Evolutionary conservation across 1,139 yeast species (phyloP), one percentile per base, ranked within the genome.

Genomic region (Candida tetrigidarum): DNA sequence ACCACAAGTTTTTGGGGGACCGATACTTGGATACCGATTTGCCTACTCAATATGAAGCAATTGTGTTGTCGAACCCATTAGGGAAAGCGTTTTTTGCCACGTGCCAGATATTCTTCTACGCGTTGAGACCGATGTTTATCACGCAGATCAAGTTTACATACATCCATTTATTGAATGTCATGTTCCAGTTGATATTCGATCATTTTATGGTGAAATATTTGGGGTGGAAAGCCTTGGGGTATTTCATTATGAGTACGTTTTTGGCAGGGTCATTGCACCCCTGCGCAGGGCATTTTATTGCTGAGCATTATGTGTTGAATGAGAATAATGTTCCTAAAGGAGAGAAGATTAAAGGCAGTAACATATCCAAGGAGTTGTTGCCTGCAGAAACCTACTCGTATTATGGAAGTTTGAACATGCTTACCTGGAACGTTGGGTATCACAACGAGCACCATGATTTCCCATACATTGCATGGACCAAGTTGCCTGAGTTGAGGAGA

Each of bases 361-460:
- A 67, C 42, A 66, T 72, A 36, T 50, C 63, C 9, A 55, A 58
- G 23, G 71, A 65, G 5, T 53, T 70, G 19, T 58, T 71, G 27
- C 95, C 95, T 0, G 73, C 77, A 19, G 97, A 91, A 61, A 91
- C 97, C 0, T 91, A 85, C 60, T 86, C 96, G 9, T 91, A 91
- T 67, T 91, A 91, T 57, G 97, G 97, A 0, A 69, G 82, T 15
- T 74, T 91, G 55, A 91, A 91, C 59, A 51, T 72, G 26, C 67
- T 91, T 48, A 89, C 95, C 1, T 91, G 96, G 92, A 91, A 91
- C 57, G 97, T 90, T 8, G 97, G 97, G 1, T 83, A 89, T 62
- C 97, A 91, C 63, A 90, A 87, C 59, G 97, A 91, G 65, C 97
- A 91, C 64, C 97, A 91, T 59, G 97, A 91, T 66, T 91, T 91